Conservation (phyloP, 768 basidiomycete species). For the Tylopilus rubrobrunneus region DNA sequence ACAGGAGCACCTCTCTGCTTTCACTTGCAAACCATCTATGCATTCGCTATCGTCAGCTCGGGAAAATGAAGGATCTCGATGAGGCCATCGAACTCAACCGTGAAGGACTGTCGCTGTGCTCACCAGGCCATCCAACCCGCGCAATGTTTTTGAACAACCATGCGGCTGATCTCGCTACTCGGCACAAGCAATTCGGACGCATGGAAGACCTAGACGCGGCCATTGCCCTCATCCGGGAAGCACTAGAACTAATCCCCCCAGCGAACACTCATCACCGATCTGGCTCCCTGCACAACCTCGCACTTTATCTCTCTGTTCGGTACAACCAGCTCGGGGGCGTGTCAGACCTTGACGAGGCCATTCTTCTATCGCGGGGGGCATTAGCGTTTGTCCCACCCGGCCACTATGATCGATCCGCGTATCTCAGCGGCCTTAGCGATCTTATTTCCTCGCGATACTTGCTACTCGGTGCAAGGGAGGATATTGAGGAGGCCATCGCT, state of each 20-base stretch:
- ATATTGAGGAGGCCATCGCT: background rate
- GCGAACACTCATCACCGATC: background rate
- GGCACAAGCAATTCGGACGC: background rate
- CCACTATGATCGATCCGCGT: background rate
- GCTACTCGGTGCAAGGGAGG: background rate
- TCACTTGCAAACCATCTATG: background rate
- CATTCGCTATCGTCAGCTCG: background rate
- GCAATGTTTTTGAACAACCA: background rate
- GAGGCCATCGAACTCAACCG: background rate
- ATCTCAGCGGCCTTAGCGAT: background rate
- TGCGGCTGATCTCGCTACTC: background rate
- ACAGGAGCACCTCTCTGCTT: background rate
- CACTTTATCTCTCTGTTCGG: background rate
- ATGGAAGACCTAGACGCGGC: background rate
- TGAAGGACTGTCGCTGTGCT: background rate
- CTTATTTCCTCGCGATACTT: background rate
- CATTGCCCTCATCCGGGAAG: background rate
- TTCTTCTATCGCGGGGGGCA: background rate
- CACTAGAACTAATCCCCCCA: background rate
- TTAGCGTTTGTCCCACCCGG: background rate
- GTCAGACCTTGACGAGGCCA: background rate
- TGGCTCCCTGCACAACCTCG: background rate
- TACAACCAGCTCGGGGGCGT: background rate
- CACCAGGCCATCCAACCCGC: background rate
- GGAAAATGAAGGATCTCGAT: background rate